Evolutionary conservation across 2,329 filamentous ascomycete genomes (phyloP), one percentile per base, ranked within the genome.

Genomic region (Pseudogymnoascus sp.): DNA sequence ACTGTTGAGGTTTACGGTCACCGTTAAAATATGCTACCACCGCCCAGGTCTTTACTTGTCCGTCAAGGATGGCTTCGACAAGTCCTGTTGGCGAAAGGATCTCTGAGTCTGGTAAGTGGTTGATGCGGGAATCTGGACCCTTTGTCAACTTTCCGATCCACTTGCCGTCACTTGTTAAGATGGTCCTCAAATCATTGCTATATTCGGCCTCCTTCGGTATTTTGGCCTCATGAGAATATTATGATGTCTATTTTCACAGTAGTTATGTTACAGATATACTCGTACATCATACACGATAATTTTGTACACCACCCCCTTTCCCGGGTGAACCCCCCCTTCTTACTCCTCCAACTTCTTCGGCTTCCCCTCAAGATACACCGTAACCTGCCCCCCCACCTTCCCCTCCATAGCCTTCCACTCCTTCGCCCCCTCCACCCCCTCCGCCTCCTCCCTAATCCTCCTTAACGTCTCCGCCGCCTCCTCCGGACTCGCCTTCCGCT

Each of bases 391-490:
- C 3, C 77, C 77, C 5, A 81, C 27, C 59, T 74, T 71, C 13
- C 82, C 83, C 29, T 80, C 76, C 64, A 76, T 71, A 4, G 66
- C 64, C 70, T 78, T 80, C 59, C 68, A 70, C 73, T 83, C 78
- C 67, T 71, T 79, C 62, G 73, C 78, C 0, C 74, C 75, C 12
- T 69, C 62, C 12, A 69, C 69, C 52, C 73, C 72, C 1, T 15
- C 64, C 9, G 74, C 65, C 52, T 68, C 67, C 13, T 76, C 75
- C 63, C 73, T 73, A 1, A 90, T 72, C 60, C 69, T 75, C 62
- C 74, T 72, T 62, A 93, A 68, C 48, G 92, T 72, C 25, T 74
- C 79, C 64, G 81, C 72, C 18, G 84, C 84, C 74, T 92, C 87
- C 25, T 85, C 83, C 37, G 70, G 69, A 0, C 78, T 84, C 0